Percentiles rank a stretch among this genome's conserved stretches.
Conservation (phyloP, 768 basidiomycete species). For the Wakefieldia striispora region DNA sequence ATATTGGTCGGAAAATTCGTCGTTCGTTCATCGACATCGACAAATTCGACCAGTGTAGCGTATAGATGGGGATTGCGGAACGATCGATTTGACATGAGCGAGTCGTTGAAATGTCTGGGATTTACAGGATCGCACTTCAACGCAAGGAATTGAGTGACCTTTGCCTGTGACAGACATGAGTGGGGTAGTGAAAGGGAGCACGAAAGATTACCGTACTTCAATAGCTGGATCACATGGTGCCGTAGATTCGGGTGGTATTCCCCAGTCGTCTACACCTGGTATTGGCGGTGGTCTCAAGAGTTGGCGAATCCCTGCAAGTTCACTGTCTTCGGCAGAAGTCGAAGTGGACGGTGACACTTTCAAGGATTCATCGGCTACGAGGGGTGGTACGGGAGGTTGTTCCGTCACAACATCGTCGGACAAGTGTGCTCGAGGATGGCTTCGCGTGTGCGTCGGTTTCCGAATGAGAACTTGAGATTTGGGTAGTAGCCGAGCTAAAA, state of each 20-base stretch:
- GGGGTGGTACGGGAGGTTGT: not conserved
- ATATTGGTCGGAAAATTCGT: constrained; percentile 73
- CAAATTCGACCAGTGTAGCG: constrained; percentile 90
- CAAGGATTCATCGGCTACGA: constrained; percentile 18
- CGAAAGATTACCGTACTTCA: constrained; percentile 41
- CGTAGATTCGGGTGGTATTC: constrained; percentile 60
- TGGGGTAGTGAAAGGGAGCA: not conserved
- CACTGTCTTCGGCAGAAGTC: constrained; percentile 36
- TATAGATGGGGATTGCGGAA: constrained; percentile 98
- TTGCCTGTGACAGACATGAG: constrained; percentile 49
- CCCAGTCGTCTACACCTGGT: constrained; percentile 68
- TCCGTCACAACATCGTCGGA: constrained; percentile 42
- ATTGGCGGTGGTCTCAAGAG: constrained; percentile 64
- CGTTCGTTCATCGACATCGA: constrained; percentile 85
- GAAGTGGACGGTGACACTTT: constrained; percentile 11
- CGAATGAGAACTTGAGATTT: constrained; percentile 65
- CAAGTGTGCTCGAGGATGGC: constrained; percentile 48
- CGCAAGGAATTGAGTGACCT: constrained; percentile 73
- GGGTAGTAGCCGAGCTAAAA: constrained; percentile 38
- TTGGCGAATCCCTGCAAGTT: constrained; percentile 51
- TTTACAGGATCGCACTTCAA: constrained; percentile 61
- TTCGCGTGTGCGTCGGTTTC: constrained; percentile 45
- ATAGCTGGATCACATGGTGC: constrained; percentile 61
- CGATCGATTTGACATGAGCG: constrained; percentile 86
- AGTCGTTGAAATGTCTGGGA: constrained; percentile 93